Evolutionary conservation across 352 stramenopile species (phyloP).

Genomic region (Globisporangium carolinianum): DNA sequence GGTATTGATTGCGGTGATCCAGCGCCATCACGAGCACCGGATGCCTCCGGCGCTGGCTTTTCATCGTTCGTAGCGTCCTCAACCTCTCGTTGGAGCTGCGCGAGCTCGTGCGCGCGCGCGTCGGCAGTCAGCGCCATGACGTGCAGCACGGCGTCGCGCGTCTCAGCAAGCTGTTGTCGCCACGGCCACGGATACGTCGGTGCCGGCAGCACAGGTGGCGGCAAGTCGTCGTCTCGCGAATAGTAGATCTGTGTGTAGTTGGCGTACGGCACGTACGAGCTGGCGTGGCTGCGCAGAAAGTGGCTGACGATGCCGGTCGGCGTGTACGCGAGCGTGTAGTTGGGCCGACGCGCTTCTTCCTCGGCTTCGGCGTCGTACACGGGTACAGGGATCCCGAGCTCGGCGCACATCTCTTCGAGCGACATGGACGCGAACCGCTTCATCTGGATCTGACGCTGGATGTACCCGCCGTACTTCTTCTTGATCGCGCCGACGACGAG

Average conservation of each 20-base stretch:
- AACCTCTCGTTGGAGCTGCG: background rate
- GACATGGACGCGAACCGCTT: slow-evolving; percentile 29
- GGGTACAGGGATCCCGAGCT: slow-evolving; percentile 27
- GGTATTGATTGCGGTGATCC: no score
- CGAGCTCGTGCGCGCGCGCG: slow-evolving; percentile 3
- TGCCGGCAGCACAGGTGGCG: slow-evolving; percentile 25
- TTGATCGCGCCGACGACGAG: slow-evolving; percentile 26
- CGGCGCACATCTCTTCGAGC: slow-evolving; percentile 26
- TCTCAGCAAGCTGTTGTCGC: slow-evolving; percentile 20
- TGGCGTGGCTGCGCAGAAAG: slow-evolving; percentile 5
- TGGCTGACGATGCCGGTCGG: slow-evolving; percentile 17
- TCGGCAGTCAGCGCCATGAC: slow-evolving; percentile 16
- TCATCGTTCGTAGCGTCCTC: background rate
- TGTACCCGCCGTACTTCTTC: slow-evolving; percentile 29
- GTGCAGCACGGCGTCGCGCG: slow-evolving; percentile 18
- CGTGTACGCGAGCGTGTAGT: slow-evolving; percentile 21
- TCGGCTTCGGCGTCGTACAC: slow-evolving; percentile 12
- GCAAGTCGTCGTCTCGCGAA: slow-evolving; percentile 23
- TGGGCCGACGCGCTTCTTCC: slow-evolving; percentile 17
- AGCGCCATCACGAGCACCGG: no score
- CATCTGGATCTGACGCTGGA: slow-evolving; percentile 26
- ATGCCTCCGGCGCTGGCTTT: background rate
- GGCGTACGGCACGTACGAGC: slow-evolving; percentile 33
- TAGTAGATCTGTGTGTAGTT: slow-evolving; percentile 46
- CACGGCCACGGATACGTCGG: slow-evolving; percentile 45